Conservation (phyloP, 2,329 filamentous ascomycete species). For the Leptographium galeiforme region DNA sequence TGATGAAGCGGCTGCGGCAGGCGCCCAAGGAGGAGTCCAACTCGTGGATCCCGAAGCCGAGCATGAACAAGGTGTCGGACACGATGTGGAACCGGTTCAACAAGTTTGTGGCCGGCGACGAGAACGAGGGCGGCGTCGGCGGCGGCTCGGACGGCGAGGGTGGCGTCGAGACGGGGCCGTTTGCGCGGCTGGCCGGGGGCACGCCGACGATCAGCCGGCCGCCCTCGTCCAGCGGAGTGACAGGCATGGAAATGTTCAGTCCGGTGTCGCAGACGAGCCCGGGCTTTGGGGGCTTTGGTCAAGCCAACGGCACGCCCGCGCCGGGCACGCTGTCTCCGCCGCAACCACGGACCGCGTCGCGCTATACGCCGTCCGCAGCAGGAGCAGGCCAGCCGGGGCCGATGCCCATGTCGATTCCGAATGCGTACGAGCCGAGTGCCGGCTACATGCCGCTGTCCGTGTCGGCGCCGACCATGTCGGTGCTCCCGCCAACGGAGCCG, state of each 20-base stretch:
- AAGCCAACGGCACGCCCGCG: constrained; percentile 16
- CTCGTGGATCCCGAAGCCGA: constrained; percentile 90
- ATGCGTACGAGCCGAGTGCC: constrained; percentile 15
- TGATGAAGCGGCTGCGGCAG: constrained; percentile 70
- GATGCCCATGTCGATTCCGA: constrained; percentile 13
- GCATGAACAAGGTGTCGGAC: constrained; percentile 88
- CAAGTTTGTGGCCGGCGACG: constrained; percentile 89
- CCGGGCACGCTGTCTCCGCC: constrained; percentile 15
- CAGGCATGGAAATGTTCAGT: constrained; percentile 62
- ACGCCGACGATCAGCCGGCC: constrained; percentile 64
- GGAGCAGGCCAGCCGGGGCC: constrained; percentile 9
- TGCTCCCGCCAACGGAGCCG: constrained; percentile 14
- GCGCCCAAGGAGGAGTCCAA: constrained; percentile 68
- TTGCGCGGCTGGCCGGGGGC: constrained; percentile 65
- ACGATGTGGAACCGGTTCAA: constrained; percentile 88
- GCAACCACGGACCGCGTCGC: constrained; percentile 32
- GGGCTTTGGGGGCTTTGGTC: constrained; percentile 18
- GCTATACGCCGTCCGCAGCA: constrained; percentile 30
- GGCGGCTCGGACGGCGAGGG: constrained; percentile 37
- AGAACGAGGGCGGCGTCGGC: constrained; percentile 51
- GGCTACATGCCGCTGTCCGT: constrained; percentile 14
- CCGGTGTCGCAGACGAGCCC: constrained; percentile 21
- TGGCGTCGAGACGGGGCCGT: constrained; percentile 57
- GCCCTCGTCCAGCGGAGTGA: constrained; percentile 50
- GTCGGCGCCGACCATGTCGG: neutral